Conservation (phyloP, 2,329 filamentous ascomycete species). For the Lasiodiplodia sp. region DNA sequence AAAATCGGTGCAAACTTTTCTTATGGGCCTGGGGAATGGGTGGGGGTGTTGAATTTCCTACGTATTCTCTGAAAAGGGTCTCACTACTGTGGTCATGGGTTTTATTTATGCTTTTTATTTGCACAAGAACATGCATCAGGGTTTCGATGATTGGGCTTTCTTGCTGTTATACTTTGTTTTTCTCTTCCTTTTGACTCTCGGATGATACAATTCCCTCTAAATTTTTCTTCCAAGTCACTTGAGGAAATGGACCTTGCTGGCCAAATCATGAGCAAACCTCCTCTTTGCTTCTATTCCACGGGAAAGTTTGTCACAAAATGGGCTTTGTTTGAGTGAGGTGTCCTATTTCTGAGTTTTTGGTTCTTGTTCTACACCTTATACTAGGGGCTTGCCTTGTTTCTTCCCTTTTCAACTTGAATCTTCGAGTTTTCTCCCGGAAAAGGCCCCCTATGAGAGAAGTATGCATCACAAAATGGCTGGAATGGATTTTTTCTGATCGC, state of each 20-base stretch:
- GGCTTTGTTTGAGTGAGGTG: not conserved
- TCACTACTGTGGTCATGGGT: conserved; percentile 1
- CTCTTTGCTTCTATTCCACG: not conserved
- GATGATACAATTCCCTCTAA: not conserved
- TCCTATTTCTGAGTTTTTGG: not conserved
- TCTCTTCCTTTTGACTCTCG: not conserved
- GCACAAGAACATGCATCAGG: not conserved
- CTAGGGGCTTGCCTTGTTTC: not conserved
- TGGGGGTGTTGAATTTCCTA: conserved; percentile 6
- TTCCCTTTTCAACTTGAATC: not conserved
- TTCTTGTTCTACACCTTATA: not conserved
- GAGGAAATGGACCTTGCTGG: not conserved
- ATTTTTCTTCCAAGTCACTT: not conserved
- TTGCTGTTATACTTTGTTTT: not conserved
- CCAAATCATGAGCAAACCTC: not conserved
- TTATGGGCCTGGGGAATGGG: conserved; percentile 20
- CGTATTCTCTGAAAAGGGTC: not conserved
- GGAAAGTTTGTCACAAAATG: not conserved
- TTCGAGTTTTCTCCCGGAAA: not conserved
- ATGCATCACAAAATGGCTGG: not conserved
- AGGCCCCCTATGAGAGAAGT: not conserved
- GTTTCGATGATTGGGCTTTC: conserved; percentile 4
- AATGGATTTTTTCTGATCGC: not conserved
- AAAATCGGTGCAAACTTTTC: conserved; percentile 27
- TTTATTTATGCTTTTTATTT: not conserved